phyloP scores from a whole-genome alignment of 768 basidiomycete genomes.

The Mycena indigotica region DNA sequence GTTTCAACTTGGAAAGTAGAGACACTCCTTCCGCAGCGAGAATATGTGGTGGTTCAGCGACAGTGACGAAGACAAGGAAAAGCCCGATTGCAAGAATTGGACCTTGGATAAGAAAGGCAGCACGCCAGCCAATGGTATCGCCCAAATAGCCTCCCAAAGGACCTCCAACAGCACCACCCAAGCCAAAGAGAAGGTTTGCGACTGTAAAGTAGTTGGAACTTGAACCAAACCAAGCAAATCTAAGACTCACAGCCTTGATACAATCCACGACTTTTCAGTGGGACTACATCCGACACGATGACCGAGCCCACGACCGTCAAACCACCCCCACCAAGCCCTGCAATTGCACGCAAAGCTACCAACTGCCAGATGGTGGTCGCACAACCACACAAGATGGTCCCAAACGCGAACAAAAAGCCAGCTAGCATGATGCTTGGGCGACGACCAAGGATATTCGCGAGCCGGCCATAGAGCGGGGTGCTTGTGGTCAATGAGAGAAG shows the following conservation, averaged over 20 bases:
- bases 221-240: neutral
- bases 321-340: slow-evolving; percentile 70
- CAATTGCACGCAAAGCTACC: slow-evolving; percentile 59
- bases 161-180: slow-evolving; percentile 60
- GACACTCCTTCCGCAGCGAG: slow-evolving; percentile 4
- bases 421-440: slow-evolving; percentile 63
- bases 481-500: slow-evolving; percentile 67
- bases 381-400: slow-evolving; percentile 65
- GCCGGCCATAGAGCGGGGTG: slow-evolving; percentile 66
- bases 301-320: slow-evolving; percentile 54
- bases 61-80: slow-evolving; percentile 16
- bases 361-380: slow-evolving; percentile 38
- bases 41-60: slow-evolving; percentile 17
- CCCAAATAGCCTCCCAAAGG: slow-evolving; percentile 60
- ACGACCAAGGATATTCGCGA: slow-evolving; percentile 62
- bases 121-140: slow-evolving; percentile 64
- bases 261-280: slow-evolving; percentile 63
- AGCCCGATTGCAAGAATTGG: slow-evolving; percentile 10
- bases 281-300: slow-evolving; percentile 64
- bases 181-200: slow-evolving; percentile 49
- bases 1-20: slow-evolving; percentile 42
- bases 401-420: slow-evolving; percentile 59
- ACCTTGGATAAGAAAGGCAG: slow-evolving; percentile 63
- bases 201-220: slow-evolving; percentile 9
- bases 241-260: slow-evolving; percentile 52